A percentile compares a stretch with the other conserved stretches of the same genome.
Evolutionary conservation across 805 yeast species (phyloP).

Genomic region (Ogataea pini): DNA sequence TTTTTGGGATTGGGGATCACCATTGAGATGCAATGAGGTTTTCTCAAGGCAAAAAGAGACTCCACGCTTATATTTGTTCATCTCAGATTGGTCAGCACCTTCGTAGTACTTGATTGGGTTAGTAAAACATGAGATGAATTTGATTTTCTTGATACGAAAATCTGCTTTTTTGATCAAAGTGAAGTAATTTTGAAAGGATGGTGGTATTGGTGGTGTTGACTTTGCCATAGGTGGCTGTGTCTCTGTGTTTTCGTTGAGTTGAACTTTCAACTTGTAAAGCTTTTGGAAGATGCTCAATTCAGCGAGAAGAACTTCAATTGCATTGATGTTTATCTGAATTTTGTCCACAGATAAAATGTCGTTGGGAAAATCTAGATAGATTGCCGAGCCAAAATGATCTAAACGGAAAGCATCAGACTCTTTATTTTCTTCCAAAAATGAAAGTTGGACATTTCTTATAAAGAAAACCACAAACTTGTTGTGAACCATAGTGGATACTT

Average conservation of each 20-base stretch:
- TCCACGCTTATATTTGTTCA: conserved; percentile 34
- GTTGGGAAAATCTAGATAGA: conserved; percentile 12
- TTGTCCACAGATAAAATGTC: conserved; percentile 9
- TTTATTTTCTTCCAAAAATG: conserved; percentile 14
- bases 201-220: too few relatives aligned
- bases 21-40: conserved; percentile 5
- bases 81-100: conserved; percentile 30
- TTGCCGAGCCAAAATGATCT: conserved; percentile 19
- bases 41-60: conserved; percentile 13
- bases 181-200: background rate
- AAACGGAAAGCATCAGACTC: conserved; percentile 17
- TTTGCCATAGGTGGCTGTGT: conserved; percentile 7
- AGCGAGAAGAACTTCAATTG: conserved; percentile 17
- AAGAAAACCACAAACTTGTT: conserved; percentile 22
- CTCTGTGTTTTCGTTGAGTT: background rate
- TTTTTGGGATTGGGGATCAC: conserved; percentile 5
- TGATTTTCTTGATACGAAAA: conserved; percentile 17
- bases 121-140: conserved; percentile 29
- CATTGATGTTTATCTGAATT: conserved; percentile 9
- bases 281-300: conserved; percentile 20
- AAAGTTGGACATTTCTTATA: conserved; percentile 25
- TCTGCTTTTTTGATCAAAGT: conserved; percentile 12
- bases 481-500: conserved; percentile 7
- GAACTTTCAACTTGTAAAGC: conserved; percentile 8
- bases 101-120: conserved; percentile 34